A percentile compares a stretch with the other conserved stretches of the same genome.
These are phyloP conservation scores for Syzygium malaccense DNA, from an alignment of 441 rosid genomes.

Conservation along the genomic window DNA sequence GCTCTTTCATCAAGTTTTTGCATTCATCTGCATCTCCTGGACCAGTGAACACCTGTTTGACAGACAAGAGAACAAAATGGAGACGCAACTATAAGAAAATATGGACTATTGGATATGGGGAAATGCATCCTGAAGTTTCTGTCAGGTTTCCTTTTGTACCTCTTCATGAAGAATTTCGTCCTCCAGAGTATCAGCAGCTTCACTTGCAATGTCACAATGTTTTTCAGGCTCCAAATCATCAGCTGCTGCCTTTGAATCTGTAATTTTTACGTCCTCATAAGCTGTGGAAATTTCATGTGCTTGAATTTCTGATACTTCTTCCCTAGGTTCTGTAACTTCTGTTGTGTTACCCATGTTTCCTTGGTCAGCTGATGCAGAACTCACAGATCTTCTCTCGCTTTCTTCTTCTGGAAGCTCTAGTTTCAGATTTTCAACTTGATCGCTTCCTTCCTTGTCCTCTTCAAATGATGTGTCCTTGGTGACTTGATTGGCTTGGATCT, in stretches of 20 bases:
- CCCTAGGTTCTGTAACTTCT: background rate
- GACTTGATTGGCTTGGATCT: background rate
- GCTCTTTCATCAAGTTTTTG: background rate
- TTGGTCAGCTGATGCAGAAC: background rate
- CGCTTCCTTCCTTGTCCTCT: conserved; percentile 1
- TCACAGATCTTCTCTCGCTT: background rate
- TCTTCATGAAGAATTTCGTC: background rate
- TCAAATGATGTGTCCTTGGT: background rate
- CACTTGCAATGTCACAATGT: background rate
- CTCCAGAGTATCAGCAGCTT: background rate
- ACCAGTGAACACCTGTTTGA: background rate
- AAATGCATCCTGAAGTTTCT: background rate
- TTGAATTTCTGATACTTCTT: background rate
- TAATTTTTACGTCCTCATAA: background rate
- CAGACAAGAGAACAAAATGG: background rate
- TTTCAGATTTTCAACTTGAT: background rate
- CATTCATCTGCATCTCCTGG: background rate
- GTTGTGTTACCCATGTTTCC: background rate
- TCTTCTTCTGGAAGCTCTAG: conserved; percentile 1
- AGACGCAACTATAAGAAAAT: background rate
- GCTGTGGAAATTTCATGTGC: background rate
- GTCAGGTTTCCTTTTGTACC: background rate
- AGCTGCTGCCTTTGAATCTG: background rate
- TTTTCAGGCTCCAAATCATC: background rate
- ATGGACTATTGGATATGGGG: background rate